Evolutionary conservation across 306 rosid species (phyloP).

Genomic region (apple (Malus domestica)): DNA sequence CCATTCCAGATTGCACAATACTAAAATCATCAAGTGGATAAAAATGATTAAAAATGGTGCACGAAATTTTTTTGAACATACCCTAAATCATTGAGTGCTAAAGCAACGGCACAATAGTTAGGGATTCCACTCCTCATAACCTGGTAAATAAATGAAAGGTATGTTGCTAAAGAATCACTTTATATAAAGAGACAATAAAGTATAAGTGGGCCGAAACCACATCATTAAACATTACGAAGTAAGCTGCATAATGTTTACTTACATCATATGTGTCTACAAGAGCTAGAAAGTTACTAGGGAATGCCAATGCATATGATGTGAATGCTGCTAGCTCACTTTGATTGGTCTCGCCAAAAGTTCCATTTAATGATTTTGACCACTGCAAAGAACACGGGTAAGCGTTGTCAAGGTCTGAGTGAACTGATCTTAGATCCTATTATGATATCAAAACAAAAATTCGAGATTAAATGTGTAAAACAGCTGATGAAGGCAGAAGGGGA

Average conservation of each 20-base stretch:
- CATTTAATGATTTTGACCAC: constrained; percentile 54
- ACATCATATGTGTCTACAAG: constrained; percentile 99
- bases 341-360: constrained; percentile 84
- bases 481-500: not conserved
- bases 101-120: constrained; percentile 88
- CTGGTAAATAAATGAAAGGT: constrained; percentile 31
- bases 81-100: constrained; percentile 88
- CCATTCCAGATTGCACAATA: not conserved
- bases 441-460: not conserved
- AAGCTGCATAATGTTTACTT: constrained; percentile 18
- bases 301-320: constrained; percentile 91
- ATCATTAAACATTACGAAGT: not conserved
- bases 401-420: constrained; percentile 1
- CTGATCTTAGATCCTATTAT: constrained; percentile 1
- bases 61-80: constrained; percentile 16
- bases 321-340: constrained; percentile 96
- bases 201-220: constrained; percentile 15
- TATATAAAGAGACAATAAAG: not conserved
- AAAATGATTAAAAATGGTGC: not conserved
- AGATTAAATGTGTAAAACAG: not conserved
- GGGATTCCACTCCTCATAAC: constrained; percentile 94
- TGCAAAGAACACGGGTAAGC: constrained; percentile 31
- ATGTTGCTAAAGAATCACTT: not conserved
- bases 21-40: not conserved
- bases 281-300: constrained; percentile 80